A percentile compares a stretch with the other conserved stretches of the same genome.
Evolutionary conservation across 2,329 filamentous ascomycete species (phyloP).

Genomic region (Curvularia eragrostidis): DNA sequence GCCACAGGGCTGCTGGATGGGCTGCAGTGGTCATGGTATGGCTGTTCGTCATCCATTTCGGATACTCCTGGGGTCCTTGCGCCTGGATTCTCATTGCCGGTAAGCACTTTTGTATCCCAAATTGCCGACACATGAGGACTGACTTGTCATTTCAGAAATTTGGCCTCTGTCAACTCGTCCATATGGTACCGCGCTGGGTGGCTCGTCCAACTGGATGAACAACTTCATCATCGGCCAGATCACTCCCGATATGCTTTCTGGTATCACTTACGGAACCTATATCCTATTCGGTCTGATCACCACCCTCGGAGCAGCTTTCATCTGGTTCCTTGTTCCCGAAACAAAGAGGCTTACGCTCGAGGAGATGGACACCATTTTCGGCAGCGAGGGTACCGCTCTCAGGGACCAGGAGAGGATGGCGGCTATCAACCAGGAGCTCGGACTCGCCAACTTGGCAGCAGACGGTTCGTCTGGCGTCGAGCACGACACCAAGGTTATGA

Average conservation of each 20-base stretch:
- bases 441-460: constrained; percentile 55
- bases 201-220: constrained; percentile 58
- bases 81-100: constrained; percentile 74
- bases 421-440: constrained; percentile 74
- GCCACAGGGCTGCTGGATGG: constrained; percentile 67
- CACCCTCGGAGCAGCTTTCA: constrained; percentile 64
- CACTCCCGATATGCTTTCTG: constrained; percentile 70
- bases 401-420: constrained; percentile 74
- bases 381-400: constrained; percentile 68
- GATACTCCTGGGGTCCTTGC: constrained; percentile 76
- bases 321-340: constrained; percentile 61
- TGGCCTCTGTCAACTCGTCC: constrained; percentile 73
- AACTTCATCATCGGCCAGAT: constrained; percentile 71
- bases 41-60: constrained; percentile 78
- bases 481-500: constrained; percentile 13
- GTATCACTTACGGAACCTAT: constrained; percentile 73
- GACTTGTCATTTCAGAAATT: constrained; percentile 60
- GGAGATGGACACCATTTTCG: constrained; percentile 71
- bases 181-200: constrained; percentile 73
- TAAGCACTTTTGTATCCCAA: not conserved
- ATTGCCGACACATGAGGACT: not conserved
- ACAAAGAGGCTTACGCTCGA: constrained; percentile 61
- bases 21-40: constrained; percentile 72
- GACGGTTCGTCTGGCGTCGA: constrained; percentile 13
- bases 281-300: constrained; percentile 73